phyloP scores from a whole-genome alignment of 139 green algal species.

The Tetraselmis chui region DNA sequence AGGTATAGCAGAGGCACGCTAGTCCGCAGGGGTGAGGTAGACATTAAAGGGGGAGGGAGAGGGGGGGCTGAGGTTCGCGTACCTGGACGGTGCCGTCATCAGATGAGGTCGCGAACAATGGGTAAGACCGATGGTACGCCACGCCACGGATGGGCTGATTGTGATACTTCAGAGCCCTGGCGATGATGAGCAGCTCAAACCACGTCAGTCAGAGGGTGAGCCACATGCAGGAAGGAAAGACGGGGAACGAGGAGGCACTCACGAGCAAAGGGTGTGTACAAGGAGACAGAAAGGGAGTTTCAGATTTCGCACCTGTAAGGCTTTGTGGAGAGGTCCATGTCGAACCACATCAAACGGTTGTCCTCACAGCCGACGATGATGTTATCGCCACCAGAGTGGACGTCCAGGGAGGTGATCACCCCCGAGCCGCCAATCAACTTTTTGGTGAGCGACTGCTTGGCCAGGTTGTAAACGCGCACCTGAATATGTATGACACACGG shows the following conservation, averaged over 20 bases:
- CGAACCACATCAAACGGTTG: conserved; percentile 85
- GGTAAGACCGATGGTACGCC: conserved; percentile 84
- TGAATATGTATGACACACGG: conserved; percentile 19
- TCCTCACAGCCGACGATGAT: conserved; percentile 84
- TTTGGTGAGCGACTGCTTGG: conserved; percentile 81
- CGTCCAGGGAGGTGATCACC: conserved; percentile 66
- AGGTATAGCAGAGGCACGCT: no score
- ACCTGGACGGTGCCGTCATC: conserved; percentile 84
- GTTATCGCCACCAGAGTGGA: conserved; percentile 89
- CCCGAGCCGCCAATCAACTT: conserved; percentile 84
- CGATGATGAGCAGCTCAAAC: not conserved
- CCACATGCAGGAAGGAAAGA: conserved; percentile 5
- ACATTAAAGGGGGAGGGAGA: no score
- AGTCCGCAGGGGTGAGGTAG: no score
- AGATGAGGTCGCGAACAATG: conserved; percentile 77
- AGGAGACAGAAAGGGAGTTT: not conserved
- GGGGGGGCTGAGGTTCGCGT: no score
- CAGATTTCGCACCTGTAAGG: conserved; percentile 58
- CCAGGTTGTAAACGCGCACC: conserved; percentile 90
- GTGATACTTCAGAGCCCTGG: conserved; percentile 74
- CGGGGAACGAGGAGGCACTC: no score
- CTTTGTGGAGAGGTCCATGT: conserved; percentile 90
- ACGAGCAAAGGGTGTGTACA: no score
- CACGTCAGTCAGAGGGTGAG: conserved; percentile 14
- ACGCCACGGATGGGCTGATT: conserved; percentile 50